phyloP scores from a whole-genome alignment of 306 rosid genomes.

The Hippophae rhamnoides region DNA sequence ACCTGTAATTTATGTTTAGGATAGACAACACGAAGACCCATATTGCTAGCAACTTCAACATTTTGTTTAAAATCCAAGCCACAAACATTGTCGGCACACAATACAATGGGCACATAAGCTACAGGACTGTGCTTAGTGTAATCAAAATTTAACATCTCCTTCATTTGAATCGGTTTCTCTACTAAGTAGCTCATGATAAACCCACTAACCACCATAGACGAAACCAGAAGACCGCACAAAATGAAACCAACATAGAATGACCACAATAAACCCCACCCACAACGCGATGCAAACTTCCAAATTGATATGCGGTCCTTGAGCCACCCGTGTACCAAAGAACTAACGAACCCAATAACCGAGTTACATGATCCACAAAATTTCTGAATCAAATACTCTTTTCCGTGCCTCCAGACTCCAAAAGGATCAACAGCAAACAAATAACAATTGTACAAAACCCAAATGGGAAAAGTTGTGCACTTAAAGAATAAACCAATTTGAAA shows the following conservation, averaged over 20 bases:
- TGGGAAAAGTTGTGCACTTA: conserved; percentile 38
- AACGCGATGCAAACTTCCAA: conserved; percentile 43
- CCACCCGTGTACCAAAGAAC: conserved; percentile 29
- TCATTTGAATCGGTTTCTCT: conserved; percentile 48
- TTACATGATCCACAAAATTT: conserved; percentile 17
- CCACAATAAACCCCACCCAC: conserved; percentile 62
- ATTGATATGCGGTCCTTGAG: conserved; percentile 33
- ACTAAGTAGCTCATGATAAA: conserved; percentile 39
- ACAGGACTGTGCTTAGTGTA: conserved; percentile 57
- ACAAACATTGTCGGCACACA: conserved; percentile 30
- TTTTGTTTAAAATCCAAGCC: conserved; percentile 24
- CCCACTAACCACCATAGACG: conserved; percentile 41
- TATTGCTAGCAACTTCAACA: conserved; percentile 17
- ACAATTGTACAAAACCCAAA: conserved; percentile 23
- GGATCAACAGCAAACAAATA: conserved; percentile 51
- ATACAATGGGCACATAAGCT: conserved; percentile 47
- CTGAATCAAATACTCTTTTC: conserved; percentile 22
- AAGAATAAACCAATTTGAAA: conserved; percentile 42
- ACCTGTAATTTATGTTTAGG: conserved; percentile 37
- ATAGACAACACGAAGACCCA: conserved; percentile 34
- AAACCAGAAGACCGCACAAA: conserved; percentile 39
- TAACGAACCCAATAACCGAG: conserved; percentile 9
- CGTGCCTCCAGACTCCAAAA: conserved; percentile 29
- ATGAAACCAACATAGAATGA: conserved; percentile 44
- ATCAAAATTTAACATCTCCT: conserved; percentile 58